phyloP scores from a whole-genome alignment of 768 basidiomycete genomes.

The Termitomyces eurrhizus region DNA sequence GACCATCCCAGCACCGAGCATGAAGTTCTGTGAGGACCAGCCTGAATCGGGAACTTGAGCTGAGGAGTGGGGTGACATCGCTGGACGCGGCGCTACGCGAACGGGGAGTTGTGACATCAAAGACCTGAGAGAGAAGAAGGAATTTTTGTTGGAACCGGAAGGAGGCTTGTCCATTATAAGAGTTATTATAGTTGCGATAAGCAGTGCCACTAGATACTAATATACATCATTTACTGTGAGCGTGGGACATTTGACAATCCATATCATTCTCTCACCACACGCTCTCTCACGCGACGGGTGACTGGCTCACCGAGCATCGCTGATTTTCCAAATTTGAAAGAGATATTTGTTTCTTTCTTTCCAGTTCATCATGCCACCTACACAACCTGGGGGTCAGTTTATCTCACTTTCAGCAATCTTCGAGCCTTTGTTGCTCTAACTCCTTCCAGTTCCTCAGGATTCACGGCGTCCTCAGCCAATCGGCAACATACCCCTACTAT shows the following conservation, averaged over 20 bases:
- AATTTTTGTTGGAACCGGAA: neutral
- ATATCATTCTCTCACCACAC: neutral
- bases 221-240: neutral
- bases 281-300: too few relatives aligned
- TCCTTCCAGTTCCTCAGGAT: conserved; percentile 47
- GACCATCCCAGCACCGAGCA: conserved; percentile 60
- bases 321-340: neutral
- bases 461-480: conserved; percentile 63
- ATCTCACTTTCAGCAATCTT: neutral
- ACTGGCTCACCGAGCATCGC: neutral
- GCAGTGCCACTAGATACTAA: neutral
- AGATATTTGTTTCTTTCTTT: neutral
- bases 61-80: conserved; percentile 27
- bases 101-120: neutral
- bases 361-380: conserved; percentile 8
- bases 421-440: neutral
- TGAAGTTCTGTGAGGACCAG: conserved; percentile 49
- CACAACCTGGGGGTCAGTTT: conserved; percentile 13
- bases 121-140: neutral
- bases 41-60: conserved; percentile 37
- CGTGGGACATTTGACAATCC: neutral
- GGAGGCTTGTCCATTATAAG: neutral
- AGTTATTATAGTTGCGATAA: neutral
- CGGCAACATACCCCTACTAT: conserved; percentile 49
- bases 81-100: neutral